Conservation (phyloP, 257 asterid species). For the Forsythia suspensa region DNA sequence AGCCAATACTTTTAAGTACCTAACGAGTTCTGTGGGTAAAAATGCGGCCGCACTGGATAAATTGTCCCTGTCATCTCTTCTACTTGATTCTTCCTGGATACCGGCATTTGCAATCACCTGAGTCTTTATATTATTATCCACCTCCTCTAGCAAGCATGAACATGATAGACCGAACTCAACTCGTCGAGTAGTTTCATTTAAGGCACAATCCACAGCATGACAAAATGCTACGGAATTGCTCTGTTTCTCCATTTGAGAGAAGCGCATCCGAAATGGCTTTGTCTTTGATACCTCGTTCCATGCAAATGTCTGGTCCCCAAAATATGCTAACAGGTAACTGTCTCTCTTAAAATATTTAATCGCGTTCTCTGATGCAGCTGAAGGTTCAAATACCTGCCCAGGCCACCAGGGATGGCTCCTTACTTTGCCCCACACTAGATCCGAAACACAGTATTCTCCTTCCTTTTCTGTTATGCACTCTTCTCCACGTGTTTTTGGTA, state of each 20-base stretch:
- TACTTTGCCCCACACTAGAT: constrained; percentile 94
- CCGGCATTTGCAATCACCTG: constrained; percentile 55
- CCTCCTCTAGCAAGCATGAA: constrained; percentile 52
- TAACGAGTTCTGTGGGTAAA: constrained; percentile 41
- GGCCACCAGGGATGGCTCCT: constrained; percentile 99
- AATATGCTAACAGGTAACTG: constrained; percentile 65
- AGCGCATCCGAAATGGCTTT: constrained; percentile 57
- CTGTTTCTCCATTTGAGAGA: constrained; percentile 64
- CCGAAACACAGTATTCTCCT: constrained; percentile 50
- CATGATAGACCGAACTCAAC: constrained; percentile 73
- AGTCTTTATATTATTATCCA: constrained; percentile 33
- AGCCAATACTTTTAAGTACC: constrained; percentile 49
- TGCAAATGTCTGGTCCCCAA: constrained; percentile 79
- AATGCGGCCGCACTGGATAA: constrained; percentile 41
- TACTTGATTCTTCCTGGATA: constrained; percentile 37
- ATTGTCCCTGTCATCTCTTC: constrained; percentile 39
- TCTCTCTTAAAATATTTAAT: constrained; percentile 40
- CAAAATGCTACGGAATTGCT: constrained; percentile 39
- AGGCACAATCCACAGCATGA: constrained; percentile 54
- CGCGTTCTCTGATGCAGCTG: constrained; percentile 64
- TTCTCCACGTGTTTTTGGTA: constrained; percentile 33
- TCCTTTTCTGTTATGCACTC: constrained; percentile 44
- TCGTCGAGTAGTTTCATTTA: constrained; percentile 62
- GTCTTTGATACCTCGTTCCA: constrained; percentile 70
- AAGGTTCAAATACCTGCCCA: constrained; percentile 69